These are phyloP conservation scores for Alternaria sp. DNA, from an alignment of 2,329 filamentous ascomycete genomes.

Conservation along the genomic window DNA sequence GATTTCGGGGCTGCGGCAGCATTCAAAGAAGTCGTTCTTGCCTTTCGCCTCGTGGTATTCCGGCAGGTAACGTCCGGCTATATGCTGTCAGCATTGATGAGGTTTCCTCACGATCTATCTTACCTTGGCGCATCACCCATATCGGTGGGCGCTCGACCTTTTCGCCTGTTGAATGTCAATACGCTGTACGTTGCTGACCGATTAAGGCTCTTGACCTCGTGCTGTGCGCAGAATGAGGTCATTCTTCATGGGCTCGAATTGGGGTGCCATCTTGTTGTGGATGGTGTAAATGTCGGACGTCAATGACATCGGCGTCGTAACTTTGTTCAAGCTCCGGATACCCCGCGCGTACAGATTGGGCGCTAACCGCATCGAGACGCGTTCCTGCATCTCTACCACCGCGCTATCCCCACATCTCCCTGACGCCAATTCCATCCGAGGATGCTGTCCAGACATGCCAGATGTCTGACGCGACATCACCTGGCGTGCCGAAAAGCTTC, in stretches of 20 bases:
- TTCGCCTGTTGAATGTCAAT: slow-evolving; percentile 66
- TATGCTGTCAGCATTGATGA: slow-evolving; percentile 15
- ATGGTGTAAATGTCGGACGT: not conserved
- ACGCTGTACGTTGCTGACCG: not conserved
- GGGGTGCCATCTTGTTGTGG: slow-evolving; percentile 63
- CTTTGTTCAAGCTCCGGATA: slow-evolving; percentile 22
- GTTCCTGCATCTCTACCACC: slow-evolving; percentile 17
- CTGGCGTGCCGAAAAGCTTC: not conserved
- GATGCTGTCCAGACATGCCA: slow-evolving; percentile 26
- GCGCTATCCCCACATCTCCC: not conserved
- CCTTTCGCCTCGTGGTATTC: slow-evolving; percentile 98
- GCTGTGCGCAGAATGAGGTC: slow-evolving; percentile 90
- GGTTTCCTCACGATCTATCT: slow-evolving; percentile 3
- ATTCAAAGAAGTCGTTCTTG: slow-evolving; percentile 92
- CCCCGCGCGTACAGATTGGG: slow-evolving; percentile 27
- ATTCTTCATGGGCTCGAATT: slow-evolving; percentile 88
- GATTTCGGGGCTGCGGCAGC: slow-evolving; percentile 91
- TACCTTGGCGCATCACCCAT: slow-evolving; percentile 99
- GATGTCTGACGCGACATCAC: slow-evolving; percentile 10
- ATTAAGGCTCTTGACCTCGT: slow-evolving; percentile 68
- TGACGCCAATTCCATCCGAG: slow-evolving; percentile 3
- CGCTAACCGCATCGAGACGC: slow-evolving; percentile 30
- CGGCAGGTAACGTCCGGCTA: slow-evolving; percentile 94
- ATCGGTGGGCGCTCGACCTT: slow-evolving; percentile 90
- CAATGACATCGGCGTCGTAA: slow-evolving; percentile 21